Evolutionary conservation across 2,329 filamentous ascomycete species (phyloP).

Genomic region (Rhexocercosporidium sp.): DNA sequence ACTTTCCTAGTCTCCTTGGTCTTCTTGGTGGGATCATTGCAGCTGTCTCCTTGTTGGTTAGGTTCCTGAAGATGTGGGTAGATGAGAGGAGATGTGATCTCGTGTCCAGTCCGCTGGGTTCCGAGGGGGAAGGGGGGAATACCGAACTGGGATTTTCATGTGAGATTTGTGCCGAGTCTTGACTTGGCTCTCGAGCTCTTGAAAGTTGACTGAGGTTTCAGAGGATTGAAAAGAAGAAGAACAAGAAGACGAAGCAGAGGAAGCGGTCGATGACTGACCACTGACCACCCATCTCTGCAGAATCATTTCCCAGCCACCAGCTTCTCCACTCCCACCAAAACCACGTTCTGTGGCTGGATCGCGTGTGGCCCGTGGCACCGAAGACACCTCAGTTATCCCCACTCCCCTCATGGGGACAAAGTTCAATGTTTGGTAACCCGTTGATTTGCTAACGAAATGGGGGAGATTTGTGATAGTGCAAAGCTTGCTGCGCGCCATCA

Average conservation of each 20-base stretch:
- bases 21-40: neutral
- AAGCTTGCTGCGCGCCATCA: neutral
- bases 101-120: conserved; percentile 27
- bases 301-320: neutral
- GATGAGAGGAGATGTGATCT: neutral
- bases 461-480: conserved; percentile 9
- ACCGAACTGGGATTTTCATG: too few species aligned
- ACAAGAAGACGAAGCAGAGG: too few species aligned
- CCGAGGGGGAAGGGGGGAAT: neutral
- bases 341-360: conserved; percentile 3
- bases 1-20: too few species aligned
- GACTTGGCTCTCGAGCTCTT: neutral
- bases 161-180: neutral
- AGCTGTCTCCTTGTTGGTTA: conserved; percentile 4
- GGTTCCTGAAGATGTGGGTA: conserved; percentile 11
- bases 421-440: conserved; percentile 12
- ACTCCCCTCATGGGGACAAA: neutral
- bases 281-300: neutral
- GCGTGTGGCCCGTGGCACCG: neutral
- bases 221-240: neutral
- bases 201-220: neutral
- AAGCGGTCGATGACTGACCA: neutral
- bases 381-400: neutral
- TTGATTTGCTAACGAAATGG: neutral
- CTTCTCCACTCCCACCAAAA: neutral